Base-by-base conservation (phyloP, 176 grass and related monocot species). In the Secale cereale region DNA sequence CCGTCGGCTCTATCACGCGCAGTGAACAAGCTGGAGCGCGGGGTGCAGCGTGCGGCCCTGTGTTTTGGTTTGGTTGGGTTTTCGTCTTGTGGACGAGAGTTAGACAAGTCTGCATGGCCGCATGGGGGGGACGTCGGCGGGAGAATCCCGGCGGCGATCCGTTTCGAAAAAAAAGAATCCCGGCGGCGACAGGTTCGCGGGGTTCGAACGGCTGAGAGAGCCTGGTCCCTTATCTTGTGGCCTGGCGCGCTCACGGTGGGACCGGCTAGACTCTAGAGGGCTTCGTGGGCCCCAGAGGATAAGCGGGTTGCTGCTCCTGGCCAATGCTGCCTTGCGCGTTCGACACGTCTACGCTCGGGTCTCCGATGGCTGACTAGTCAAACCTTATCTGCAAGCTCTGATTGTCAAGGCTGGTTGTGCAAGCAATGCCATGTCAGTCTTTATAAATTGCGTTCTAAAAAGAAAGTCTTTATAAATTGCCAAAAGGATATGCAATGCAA, bases 21-120 rank as follows among this genome's bases (percentile, higher is more conserved):
- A 31, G 26, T 2, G 7, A 41, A 64, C 36, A 4, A 41, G 35
- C 36, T 64, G 76, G 54, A 37, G 50, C 23, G 75, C 23, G 29
- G 23, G 26, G 23, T 16, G 59, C 43, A 54, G 46, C 65, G 80
- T 71, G 32, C n/a, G 16, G 46, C 33, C 31, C 2, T 27, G 50
- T 40, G 67, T 33, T 30, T 72, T 73, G 32, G 54, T 76, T 17
- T 54, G 72, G 20, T 68, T 70, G 52, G 64, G 22, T 40, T 71
- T 29, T 7, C 23, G 30, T 59, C 23, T 72, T 26, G 81, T 83
- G 68, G 81, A 83, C 1, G 68, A 41, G 66, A 43, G 64, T 13
- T 41, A 2, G 68, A 82, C 81, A 82, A 43, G 67, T 72, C 35
- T 70, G 50, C 80, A 43, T 52, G 79, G n/a, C n/a, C n/a, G n/a